A percentile compares a stretch with the other conserved stretches of the same genome.
Conservation (phyloP, 2,329 filamentous ascomycete species). For the Sphaerostilbella broomeana region DNA sequence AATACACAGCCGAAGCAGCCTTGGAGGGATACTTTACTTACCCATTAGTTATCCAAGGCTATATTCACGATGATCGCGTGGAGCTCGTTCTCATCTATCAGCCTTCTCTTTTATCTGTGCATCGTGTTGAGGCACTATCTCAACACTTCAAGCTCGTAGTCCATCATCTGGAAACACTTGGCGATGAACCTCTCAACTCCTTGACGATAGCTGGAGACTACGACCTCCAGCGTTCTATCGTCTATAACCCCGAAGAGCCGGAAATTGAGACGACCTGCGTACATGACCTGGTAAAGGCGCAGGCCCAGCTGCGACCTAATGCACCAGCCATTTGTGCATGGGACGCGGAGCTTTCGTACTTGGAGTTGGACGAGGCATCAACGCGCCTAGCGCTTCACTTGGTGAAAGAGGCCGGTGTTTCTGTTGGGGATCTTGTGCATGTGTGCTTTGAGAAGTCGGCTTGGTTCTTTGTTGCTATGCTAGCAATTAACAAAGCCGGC, state of each 20-base stretch:
- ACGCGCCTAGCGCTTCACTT: constrained; percentile 4
- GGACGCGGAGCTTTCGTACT: constrained; percentile 7
- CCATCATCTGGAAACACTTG: constrained; percentile 2
- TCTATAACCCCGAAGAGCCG: neutral
- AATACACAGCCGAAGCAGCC: constrained; percentile 3
- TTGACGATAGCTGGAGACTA: constrained; percentile 9
- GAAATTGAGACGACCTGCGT: constrained; percentile 7
- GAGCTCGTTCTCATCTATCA: constrained; percentile 10
- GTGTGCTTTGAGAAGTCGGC: constrained; percentile 11
- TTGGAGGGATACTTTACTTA: constrained; percentile 12
- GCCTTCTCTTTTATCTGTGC: constrained; percentile 4
- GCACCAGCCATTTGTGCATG: constrained; percentile 2
- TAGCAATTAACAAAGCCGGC: constrained; percentile 12
- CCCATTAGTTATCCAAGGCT: constrained; percentile 7
- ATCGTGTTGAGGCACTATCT: constrained; percentile 4
- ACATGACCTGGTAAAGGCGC: constrained; percentile 4
- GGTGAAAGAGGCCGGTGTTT: neutral
- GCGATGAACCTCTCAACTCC: neutral
- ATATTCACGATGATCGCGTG: constrained; percentile 3
- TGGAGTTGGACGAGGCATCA: constrained; percentile 1
- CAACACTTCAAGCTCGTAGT: constrained; percentile 9
- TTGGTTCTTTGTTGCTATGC: constrained; percentile 5
- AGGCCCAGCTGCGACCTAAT: neutral
- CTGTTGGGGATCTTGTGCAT: constrained; percentile 6
- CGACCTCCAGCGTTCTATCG: constrained; percentile 5